These are phyloP conservation scores for Ganoderma boninense DNA, from an alignment of 1,284 basidiomycete genomes.

Conservation along the genomic window DNA sequence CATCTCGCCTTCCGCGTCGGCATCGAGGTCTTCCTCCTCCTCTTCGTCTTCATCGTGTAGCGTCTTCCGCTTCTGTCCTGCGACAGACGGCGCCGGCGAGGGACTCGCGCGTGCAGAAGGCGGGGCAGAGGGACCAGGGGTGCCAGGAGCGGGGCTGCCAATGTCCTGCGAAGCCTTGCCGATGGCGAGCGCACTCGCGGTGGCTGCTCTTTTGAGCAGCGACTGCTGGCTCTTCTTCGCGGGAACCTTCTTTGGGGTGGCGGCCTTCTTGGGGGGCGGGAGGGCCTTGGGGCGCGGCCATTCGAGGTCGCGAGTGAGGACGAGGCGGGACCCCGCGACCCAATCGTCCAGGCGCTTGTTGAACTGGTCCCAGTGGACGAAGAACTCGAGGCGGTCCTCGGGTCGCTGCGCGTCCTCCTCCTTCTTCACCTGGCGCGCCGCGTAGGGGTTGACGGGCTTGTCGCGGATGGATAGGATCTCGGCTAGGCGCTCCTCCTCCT, in stretches of 20 bases:
- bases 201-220: conserved; percentile 46
- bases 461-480: conserved; percentile 94
- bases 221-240: conserved; percentile 57
- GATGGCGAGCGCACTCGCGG: conserved; percentile 39
- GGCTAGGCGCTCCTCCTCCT: conserved; percentile 88
- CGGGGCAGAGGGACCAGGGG: conserved; percentile 39
- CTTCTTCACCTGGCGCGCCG: conserved; percentile 47
- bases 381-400: conserved; percentile 91
- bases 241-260: conserved; percentile 58
- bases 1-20: conserved; percentile 63
- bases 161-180: conserved; percentile 38
- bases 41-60: conserved; percentile 67
- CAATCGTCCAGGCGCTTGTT: conserved; percentile 99
- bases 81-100: conserved; percentile 63
- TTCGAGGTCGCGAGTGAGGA: conserved; percentile 89
- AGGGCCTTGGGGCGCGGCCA: conserved; percentile 92
- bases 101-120: conserved; percentile 57
- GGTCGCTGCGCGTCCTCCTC: conserved; percentile 57
- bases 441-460: conserved; percentile 75
- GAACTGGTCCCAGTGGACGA: conserved; percentile 97
- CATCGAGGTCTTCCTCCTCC: conserved; percentile 68
- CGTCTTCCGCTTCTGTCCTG: conserved; percentile 71
- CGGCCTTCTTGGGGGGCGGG: conserved; percentile 61
- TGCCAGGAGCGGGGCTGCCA: conserved; percentile 33
- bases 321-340: conserved; percentile 90